phyloP scores from a whole-genome alignment of 352 stramenopile species.

The Phytophthora niederhauseri region DNA sequence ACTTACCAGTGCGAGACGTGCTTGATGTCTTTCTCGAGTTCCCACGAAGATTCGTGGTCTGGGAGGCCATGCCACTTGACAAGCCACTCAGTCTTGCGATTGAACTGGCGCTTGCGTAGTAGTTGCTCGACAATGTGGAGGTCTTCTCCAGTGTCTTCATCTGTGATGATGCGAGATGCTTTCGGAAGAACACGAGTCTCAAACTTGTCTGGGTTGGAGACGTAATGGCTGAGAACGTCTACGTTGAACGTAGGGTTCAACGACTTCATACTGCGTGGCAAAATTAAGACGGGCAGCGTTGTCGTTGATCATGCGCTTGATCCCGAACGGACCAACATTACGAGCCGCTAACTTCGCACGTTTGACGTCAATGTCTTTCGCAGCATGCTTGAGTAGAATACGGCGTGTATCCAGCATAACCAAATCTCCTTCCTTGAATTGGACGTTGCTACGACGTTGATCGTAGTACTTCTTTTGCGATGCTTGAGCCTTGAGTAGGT shows the following conservation, averaged over 20 bases:
- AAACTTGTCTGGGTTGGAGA: no score
- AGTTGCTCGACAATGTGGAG: slow-evolving; percentile 9
- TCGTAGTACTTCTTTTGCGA: slow-evolving; percentile 13
- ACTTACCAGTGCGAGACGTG: slow-evolving; percentile 20
- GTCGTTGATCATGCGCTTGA: no score
- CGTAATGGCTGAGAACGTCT: no score
- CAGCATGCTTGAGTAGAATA: slow-evolving; percentile 2
- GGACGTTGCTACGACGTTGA: slow-evolving; percentile 1
- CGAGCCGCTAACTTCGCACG: no score
- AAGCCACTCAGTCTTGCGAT: slow-evolving; percentile 16
- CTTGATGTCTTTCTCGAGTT: slow-evolving; percentile 17
- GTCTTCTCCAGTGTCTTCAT: slow-evolving; percentile 8
- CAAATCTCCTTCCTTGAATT: slow-evolving; percentile 5
- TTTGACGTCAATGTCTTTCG: slow-evolving; percentile 1
- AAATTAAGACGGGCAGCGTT: no score
- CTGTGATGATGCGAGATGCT: slow-evolving; percentile 5
- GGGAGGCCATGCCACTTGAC: slow-evolving; percentile 18
- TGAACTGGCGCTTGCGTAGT: slow-evolving; percentile 6
- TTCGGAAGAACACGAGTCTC: no score
- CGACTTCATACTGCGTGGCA: no score
- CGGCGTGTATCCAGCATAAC: slow-evolving; percentile 11
- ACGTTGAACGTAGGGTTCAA: no score
- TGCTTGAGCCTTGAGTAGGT: slow-evolving; percentile 8
- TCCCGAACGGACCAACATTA: no score
- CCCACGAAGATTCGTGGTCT: slow-evolving; percentile 7